Conservation (phyloP, 1,139 yeast genomes). For the Zygosaccharomyces pseudobailii region DNA sequence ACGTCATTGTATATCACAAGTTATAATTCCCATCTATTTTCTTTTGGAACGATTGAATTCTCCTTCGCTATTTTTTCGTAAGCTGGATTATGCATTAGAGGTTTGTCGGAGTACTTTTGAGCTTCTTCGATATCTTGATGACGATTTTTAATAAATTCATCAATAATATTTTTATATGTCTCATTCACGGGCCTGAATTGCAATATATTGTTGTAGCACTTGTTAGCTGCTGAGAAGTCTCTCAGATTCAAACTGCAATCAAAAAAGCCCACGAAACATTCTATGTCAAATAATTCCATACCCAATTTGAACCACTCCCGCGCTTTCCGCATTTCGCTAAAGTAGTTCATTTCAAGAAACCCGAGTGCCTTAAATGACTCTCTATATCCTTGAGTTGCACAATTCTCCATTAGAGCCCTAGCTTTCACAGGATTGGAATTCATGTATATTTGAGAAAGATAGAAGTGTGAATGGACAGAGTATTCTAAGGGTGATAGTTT, state of each 20-base stretch:
- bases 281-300: constrained; percentile 51
- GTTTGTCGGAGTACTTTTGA: constrained; percentile 1
- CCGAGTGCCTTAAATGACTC: constrained; percentile 78
- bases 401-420: constrained; percentile 64
- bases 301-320: constrained; percentile 85
- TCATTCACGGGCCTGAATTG: constrained; percentile 7
- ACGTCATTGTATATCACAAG: constrained; percentile 52
- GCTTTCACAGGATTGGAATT: constrained; percentile 53
- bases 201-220: constrained; percentile 19
- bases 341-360: constrained; percentile 67
- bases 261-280: constrained; percentile 71
- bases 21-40: constrained; percentile 16
- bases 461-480: constrained; percentile 66
- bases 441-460: constrained; percentile 66
- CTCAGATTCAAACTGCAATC: constrained; percentile 40
- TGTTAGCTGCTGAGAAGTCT: constrained; percentile 28
- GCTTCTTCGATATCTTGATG: constrained; percentile 6
- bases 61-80: constrained; percentile 3
- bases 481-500: constrained; percentile 54
- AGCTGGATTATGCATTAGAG: background rate
- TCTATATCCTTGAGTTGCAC: constrained; percentile 70
- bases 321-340: constrained; percentile 51
- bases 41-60: constrained; percentile 1
- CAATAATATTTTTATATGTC: constrained; percentile 8
- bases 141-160: constrained; percentile 7